Conservation (phyloP, 192 early-diverging fungal species). For the Mortierella antarctica region DNA sequence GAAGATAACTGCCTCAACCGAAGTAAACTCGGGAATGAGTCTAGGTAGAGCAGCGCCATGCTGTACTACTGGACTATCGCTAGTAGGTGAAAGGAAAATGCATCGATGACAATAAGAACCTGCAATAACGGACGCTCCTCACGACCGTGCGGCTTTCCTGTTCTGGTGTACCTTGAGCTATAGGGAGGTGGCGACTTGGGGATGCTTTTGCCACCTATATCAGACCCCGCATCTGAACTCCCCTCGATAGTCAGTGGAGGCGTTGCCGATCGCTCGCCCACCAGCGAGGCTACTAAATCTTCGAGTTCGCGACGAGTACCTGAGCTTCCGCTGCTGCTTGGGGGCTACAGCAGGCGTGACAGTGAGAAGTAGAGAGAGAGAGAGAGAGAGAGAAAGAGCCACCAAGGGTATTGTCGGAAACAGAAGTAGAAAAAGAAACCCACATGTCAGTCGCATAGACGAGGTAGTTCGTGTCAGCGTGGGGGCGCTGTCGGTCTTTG, state of each 20-base stretch:
- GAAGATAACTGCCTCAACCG: slow-evolving; percentile 81
- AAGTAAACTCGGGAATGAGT: slow-evolving; percentile 72
- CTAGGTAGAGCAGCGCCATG: slow-evolving; percentile 14
- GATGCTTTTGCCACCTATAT: slow-evolving; percentile 40
- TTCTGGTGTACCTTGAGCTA: slow-evolving; percentile 30
- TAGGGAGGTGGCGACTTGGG: slow-evolving; percentile 58
- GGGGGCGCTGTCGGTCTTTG: too few species aligned
- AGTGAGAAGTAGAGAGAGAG: not conserved
- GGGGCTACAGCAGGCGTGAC: not conserved
- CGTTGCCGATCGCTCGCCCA: slow-evolving; percentile 73
- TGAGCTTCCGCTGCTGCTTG: slow-evolving; percentile 10
- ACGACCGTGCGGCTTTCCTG: not conserved
- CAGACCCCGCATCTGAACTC: slow-evolving; percentile 61
- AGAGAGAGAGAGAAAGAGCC: not conserved
- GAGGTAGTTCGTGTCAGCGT: too few species aligned
- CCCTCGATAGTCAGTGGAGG: slow-evolving; percentile 42
- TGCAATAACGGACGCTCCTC: not conserved
- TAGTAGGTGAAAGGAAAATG: slow-evolving; percentile 11
- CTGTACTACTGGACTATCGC: slow-evolving; percentile 14
- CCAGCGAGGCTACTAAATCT: slow-evolving; percentile 85
- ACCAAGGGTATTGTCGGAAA: not conserved
- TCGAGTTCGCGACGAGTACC: slow-evolving; percentile 72
- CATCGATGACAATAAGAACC: not conserved
- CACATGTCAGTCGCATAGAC: slow-evolving; percentile 13
- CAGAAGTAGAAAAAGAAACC: slow-evolving; percentile 7